Percentiles rank a stretch among this genome's conserved stretches.
Conservation (phyloP, 1,284 basidiomycete genomes). For the Malassezia brasiliensis region DNA sequence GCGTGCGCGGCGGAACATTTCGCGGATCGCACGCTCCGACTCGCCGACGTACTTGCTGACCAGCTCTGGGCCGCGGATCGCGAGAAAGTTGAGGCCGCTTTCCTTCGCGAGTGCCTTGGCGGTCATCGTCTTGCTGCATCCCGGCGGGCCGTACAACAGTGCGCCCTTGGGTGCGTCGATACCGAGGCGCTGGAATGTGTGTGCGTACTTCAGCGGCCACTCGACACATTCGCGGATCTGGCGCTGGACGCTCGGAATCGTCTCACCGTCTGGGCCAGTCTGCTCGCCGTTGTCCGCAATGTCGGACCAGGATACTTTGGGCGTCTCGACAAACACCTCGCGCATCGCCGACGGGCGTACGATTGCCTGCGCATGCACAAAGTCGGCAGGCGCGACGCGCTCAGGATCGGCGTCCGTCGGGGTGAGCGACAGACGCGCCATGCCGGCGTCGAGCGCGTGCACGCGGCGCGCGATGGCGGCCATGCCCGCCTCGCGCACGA, state of each 20-base stretch:
- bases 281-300: conserved; percentile 52
- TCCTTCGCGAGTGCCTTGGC: conserved; percentile 89
- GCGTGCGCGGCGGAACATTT: conserved; percentile 88
- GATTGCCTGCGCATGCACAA: conserved; percentile 62
- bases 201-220: conserved; percentile 81
- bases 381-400: conserved; percentile 53
- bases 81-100: conserved; percentile 89
- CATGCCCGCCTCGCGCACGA: conserved; percentile 86
- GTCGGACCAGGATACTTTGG: conserved; percentile 72
- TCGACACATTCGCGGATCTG: conserved; percentile 53
- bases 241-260: conserved; percentile 21
- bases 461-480: conserved; percentile 52
- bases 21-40: conserved; percentile 84
- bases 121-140: conserved; percentile 91
- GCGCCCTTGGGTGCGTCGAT: conserved; percentile 81
- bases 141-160: conserved; percentile 88
- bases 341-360: conserved; percentile 90
- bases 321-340: conserved; percentile 77
- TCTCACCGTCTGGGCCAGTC: neutral
- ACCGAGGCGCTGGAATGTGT: conserved; percentile 75
- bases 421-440: conserved; percentile 22
- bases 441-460: conserved; percentile 13
- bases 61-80: conserved; percentile 96
- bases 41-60: conserved; percentile 96
- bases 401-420: neutral